phyloP scores from a whole-genome alignment of 1,284 basidiomycete species.

The Grifola frondosa region DNA sequence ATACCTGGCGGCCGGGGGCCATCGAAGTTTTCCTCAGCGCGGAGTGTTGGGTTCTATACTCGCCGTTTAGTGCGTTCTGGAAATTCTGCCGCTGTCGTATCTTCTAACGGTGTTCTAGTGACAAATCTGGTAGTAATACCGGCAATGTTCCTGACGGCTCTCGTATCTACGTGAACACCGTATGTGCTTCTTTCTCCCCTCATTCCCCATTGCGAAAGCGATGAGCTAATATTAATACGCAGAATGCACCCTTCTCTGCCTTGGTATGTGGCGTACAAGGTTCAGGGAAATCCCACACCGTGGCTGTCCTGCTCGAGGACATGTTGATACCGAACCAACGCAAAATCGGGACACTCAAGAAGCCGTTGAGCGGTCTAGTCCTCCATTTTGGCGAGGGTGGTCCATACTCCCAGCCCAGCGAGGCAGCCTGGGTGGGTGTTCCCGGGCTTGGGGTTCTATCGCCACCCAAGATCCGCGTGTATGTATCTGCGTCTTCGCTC shows the following conservation, averaged over 20 bases:
- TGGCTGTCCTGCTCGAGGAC: slow-evolving; percentile 62
- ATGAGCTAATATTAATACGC: neutral
- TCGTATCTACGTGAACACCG: slow-evolving; percentile 35
- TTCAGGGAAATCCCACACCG: slow-evolving; percentile 70
- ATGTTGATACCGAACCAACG: slow-evolving; percentile 56
- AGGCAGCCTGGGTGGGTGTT: slow-evolving; percentile 60
- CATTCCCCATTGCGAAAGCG: neutral
- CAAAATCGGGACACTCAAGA: slow-evolving; percentile 49
- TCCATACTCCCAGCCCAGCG: slow-evolving; percentile 51
- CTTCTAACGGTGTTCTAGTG: neutral
- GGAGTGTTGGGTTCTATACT: slow-evolving; percentile 32
- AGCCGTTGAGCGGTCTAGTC: slow-evolving; percentile 60
- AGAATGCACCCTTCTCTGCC: slow-evolving; percentile 39
- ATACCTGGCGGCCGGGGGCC: slow-evolving; percentile 19
- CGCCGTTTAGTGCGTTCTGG: slow-evolving; percentile 23
- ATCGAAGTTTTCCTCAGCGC: slow-evolving; percentile 25
- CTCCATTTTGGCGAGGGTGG: slow-evolving; percentile 72
- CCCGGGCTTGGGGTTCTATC: slow-evolving; percentile 37
- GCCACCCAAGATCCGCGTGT: slow-evolving; percentile 54
- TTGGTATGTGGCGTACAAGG: slow-evolving; percentile 42
- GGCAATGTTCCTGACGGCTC: slow-evolving; percentile 21
- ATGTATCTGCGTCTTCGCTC: slow-evolving; percentile 61
- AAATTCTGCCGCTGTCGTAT: no score
- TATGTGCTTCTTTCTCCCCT: slow-evolving; percentile 11
- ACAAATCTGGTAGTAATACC: neutral